Conservation (phyloP, 768 basidiomycete genomes). For the Suillus placidus region DNA sequence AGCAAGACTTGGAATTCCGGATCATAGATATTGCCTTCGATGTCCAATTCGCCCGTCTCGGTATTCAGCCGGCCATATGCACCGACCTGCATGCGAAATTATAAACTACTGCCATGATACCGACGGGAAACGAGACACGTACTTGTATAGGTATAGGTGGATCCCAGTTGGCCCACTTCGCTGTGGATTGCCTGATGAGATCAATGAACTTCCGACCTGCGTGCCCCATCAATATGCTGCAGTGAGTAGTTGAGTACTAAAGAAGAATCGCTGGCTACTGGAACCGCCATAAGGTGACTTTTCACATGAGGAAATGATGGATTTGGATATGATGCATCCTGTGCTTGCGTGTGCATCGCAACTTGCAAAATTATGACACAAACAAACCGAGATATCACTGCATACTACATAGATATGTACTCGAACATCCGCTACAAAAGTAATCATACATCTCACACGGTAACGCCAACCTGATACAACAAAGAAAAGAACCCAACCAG, state of each 20-base stretch:
- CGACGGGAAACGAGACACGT: not conserved
- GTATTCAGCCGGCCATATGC: slow-evolving; percentile 31
- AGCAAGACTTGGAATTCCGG: slow-evolving; percentile 12
- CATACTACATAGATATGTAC: not conserved
- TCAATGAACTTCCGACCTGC: slow-evolving; percentile 32
- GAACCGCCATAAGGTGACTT: not conserved
- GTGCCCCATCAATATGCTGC: slow-evolving; percentile 9
- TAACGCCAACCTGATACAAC: not conserved
- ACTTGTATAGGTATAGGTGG: slow-evolving; percentile 32
- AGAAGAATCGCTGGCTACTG: not conserved
- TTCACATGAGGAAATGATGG: not conserved
- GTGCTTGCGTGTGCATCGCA: not conserved
- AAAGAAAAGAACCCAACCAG: not conserved
- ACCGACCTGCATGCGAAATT: slow-evolving; percentile 24
- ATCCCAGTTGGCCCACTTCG: slow-evolving; percentile 38
- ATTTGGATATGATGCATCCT: not conserved
- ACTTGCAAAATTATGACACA: not conserved
- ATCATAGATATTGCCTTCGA: slow-evolving; percentile 34
- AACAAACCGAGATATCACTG: not conserved
- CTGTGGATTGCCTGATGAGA: slow-evolving; percentile 27
- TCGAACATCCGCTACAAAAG: not conserved
- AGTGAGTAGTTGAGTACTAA: not conserved
- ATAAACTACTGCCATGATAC: not conserved
- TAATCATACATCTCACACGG: not conserved
- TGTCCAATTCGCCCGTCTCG: slow-evolving; percentile 3